Conservation (phyloP, 164 flowering plant genomes). For the Magnolia kwangsiensis region DNA sequence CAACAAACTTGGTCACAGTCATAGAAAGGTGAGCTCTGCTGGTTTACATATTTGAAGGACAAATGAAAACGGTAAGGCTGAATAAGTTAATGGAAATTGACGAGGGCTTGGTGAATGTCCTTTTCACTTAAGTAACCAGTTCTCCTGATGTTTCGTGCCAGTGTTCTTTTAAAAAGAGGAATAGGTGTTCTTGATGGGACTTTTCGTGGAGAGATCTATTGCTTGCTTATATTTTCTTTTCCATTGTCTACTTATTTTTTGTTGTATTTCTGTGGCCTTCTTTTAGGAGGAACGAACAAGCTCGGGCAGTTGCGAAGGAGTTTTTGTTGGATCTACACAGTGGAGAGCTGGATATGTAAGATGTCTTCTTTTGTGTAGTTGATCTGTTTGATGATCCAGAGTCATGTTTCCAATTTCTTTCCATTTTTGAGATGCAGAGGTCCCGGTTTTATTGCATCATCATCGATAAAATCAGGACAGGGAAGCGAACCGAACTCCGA, state of each 20-base stretch:
- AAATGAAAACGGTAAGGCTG: neutral
- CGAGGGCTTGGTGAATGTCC: neutral
- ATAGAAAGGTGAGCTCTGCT: conserved; percentile 71
- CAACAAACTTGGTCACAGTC: conserved; percentile 75
- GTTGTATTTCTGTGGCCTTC: neutral
- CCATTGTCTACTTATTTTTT: neutral
- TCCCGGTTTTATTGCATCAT: conserved; percentile 56
- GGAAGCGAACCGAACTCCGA: conserved; percentile 78
- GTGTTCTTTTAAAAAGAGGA: neutral
- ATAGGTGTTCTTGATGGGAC: neutral
- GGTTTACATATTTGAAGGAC: neutral
- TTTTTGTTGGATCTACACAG: conserved; percentile 80
- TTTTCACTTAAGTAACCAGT: neutral
- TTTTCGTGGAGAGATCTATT: neutral
- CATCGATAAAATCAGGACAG: conserved; percentile 62
- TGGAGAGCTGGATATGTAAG: conserved; percentile 85
- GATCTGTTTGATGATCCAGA: neutral
- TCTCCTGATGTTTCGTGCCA: neutral
- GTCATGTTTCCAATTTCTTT: neutral
- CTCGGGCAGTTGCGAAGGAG: conserved; percentile 71
- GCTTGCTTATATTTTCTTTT: neutral
- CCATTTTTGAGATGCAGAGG: conserved; percentile 53
- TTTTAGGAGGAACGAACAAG: conserved; percentile 87
- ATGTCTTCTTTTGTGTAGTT: conserved; percentile 2
- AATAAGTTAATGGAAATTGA: neutral